A percentile compares a stretch with the other conserved stretches of the same genome.
These are phyloP conservation scores for Pythium oligandrum DNA, from an alignment of 352 stramenopile species.

Conservation along the genomic window DNA sequence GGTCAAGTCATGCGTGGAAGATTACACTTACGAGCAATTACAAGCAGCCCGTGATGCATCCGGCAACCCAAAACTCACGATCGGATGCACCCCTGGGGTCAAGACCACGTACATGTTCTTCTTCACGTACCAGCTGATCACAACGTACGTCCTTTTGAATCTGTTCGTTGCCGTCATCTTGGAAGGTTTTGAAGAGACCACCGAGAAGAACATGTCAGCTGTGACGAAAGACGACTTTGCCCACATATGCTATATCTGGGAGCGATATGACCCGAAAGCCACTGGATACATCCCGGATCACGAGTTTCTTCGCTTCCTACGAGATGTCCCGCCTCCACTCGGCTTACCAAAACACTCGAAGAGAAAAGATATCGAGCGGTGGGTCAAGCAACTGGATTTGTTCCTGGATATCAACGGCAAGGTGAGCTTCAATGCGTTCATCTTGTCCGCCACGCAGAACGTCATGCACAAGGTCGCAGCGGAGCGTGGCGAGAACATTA, in stretches of 20 bases:
- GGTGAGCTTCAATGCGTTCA: slow-evolving; percentile 33
- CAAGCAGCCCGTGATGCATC: slow-evolving; percentile 19
- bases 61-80: slow-evolving; percentile 26
- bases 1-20: slow-evolving; percentile 28
- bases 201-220: slow-evolving; percentile 28
- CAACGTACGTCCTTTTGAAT: slow-evolving; percentile 71
- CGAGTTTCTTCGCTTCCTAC: slow-evolving; percentile 34
- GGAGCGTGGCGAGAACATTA: slow-evolving; percentile 26
- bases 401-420: slow-evolving; percentile 22
- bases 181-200: slow-evolving; percentile 66
- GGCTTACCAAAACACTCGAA: slow-evolving; percentile 21
- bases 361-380: slow-evolving; percentile 28
- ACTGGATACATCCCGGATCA: slow-evolving; percentile 32
- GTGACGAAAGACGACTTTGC: slow-evolving; percentile 35
- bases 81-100: slow-evolving; percentile 30
- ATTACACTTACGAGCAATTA: slow-evolving; percentile 31
- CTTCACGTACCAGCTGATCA: slow-evolving; percentile 52
- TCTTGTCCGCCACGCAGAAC: slow-evolving; percentile 25
- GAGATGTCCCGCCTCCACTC: slow-evolving; percentile 30
- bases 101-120: slow-evolving; percentile 67
- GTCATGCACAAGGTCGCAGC: slow-evolving; percentile 26
- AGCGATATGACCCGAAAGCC: slow-evolving; percentile 28
- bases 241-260: slow-evolving; percentile 25
- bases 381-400: slow-evolving; percentile 26
- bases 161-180: slow-evolving; percentile 81